Base-by-base conservation (phyloP, 1,284 basidiomycete species). In the Austroboletus sp. region DNA sequence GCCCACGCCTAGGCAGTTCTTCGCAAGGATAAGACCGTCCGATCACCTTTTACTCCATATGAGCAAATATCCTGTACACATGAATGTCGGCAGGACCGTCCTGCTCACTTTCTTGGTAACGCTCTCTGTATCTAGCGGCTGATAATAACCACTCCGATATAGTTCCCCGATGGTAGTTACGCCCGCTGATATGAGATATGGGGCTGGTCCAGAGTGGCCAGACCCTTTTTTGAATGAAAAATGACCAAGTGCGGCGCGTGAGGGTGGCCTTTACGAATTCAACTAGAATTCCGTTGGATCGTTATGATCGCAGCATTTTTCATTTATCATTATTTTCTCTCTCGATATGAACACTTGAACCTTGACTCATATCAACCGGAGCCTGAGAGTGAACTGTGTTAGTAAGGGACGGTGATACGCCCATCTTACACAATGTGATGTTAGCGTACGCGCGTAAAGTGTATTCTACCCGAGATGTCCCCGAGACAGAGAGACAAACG, bases 271-370 rank as follows among this genome's bases (percentile, higher is more conserved):
- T 48, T 26, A 31, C 46, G 39, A 25, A 41, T 49, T 36, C 48
- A 43, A 60, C 49, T 44, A 48, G 42, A 53, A 48, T 42, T 42
- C 40, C 49, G 50, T 50, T 54, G 40, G 50, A 47, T 53, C 38
- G 39, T 23, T 27, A 51, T 55, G 56, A 64, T 64, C 61, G 46
- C 61, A 57, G 57, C 40, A 43, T 45, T 33, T 33, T 11, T 32
- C 42, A 31, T 32, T 31, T 50, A 42, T 45, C 48, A 19, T 19
- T 21, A 21, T 21, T 21, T 21, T 21, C 42, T 53, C 51, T 45
- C 42, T 47, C 42, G 16, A 48, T 47, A 40, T 43, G 29, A 15
- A 21, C 21, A 21, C 6, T 21, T 34, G 38, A 54, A 49, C 49
- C 44, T 44, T 39, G 49, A 27, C 37, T 56, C 48, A 46, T 46